phyloP scores from a whole-genome alignment of 2,329 filamentous ascomycete species.

The Pseudogymnoascus destructans region DNA sequence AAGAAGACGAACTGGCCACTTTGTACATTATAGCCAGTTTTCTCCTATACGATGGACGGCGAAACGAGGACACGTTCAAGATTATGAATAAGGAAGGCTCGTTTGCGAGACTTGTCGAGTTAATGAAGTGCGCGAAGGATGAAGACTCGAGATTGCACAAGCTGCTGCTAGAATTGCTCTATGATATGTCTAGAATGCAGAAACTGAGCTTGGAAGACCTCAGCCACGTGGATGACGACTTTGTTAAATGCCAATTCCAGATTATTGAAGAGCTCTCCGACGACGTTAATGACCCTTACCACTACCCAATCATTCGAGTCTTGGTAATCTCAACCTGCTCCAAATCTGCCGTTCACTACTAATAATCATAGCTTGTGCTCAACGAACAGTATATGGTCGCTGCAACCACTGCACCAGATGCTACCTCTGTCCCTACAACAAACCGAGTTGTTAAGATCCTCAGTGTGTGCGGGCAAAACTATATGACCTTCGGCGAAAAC shows the following conservation, averaged over 20 bases:
- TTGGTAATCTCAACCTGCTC: constrained; percentile 44
- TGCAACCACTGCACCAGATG: constrained; percentile 34
- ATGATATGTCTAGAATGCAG: constrained; percentile 93
- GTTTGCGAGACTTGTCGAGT: constrained; percentile 70
- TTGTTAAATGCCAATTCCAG: constrained; percentile 70
- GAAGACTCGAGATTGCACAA: constrained; percentile 63
- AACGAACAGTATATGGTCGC: constrained; percentile 98
- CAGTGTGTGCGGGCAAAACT: constrained; percentile 64
- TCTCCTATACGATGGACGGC: constrained; percentile 73
- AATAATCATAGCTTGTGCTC: constrained; percentile 57
- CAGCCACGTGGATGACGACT: constrained; percentile 62
- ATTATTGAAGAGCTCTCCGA: constrained; percentile 80
- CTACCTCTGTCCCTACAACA: constrained; percentile 45
- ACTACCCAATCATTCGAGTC: constrained; percentile 88
- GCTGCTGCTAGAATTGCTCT: constrained; percentile 74
- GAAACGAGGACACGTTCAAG: constrained; percentile 65
- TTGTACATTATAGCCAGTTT: constrained; percentile 74
- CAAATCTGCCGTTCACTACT: constrained; percentile 14
- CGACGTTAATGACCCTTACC: constrained; percentile 83
- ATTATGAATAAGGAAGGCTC: constrained; percentile 78
- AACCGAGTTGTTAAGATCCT: constrained; percentile 91
- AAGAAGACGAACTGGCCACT: constrained; percentile 75
- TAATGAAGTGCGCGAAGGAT: constrained; percentile 54
- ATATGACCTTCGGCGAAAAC: constrained; percentile 94
- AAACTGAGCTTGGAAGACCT: constrained; percentile 65